These are phyloP conservation scores for Chiua virens DNA, from an alignment of 768 basidiomycete genomes.

Conservation along the genomic window DNA sequence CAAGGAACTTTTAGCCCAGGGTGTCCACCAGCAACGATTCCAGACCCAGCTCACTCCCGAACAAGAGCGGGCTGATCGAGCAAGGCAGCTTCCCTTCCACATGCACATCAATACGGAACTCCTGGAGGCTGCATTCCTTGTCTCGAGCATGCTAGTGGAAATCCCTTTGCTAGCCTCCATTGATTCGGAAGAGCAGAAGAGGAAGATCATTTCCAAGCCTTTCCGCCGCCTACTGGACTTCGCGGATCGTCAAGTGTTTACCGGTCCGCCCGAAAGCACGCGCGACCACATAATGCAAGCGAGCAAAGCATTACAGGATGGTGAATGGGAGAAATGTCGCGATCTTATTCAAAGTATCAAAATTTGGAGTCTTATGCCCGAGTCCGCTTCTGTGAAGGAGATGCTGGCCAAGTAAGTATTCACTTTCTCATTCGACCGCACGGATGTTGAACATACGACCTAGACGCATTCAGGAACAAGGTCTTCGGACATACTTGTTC, in stretches of 20 bases:
- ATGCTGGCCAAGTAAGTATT: slow-evolving; percentile 84
- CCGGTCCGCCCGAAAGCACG: slow-evolving; percentile 97
- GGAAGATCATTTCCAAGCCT: slow-evolving; percentile 93
- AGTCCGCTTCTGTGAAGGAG: slow-evolving; percentile 82
- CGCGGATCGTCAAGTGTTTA: slow-evolving; percentile 96
- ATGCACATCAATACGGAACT: slow-evolving; percentile 99
- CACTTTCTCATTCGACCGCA: neutral
- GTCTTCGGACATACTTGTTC: slow-evolving; percentile 94
- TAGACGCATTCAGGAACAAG: slow-evolving; percentile 98
- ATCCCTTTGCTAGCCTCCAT: slow-evolving; percentile 93
- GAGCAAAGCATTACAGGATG: slow-evolving; percentile 91
- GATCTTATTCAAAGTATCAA: slow-evolving; percentile 96
- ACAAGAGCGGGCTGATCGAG: slow-evolving; percentile 95
- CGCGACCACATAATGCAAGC: slow-evolving; percentile 99
- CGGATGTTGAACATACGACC: slow-evolving; percentile 2
- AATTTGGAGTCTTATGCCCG: slow-evolving; percentile 97
- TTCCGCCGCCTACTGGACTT: slow-evolving; percentile 95
- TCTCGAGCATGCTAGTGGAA: slow-evolving; percentile 98
- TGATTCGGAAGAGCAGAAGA: slow-evolving; percentile 90
- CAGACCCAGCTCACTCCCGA: slow-evolving; percentile 80
- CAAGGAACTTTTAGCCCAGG: slow-evolving; percentile 96
- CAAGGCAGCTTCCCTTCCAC: slow-evolving; percentile 96
- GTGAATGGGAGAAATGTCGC: slow-evolving; percentile 95
- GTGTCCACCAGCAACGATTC: slow-evolving; percentile 90
- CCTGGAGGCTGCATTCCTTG: slow-evolving; percentile 94